Evolutionary conservation across 1,284 basidiomycete genomes (phyloP).

Genomic region (Naganishia cerealis): DNA sequence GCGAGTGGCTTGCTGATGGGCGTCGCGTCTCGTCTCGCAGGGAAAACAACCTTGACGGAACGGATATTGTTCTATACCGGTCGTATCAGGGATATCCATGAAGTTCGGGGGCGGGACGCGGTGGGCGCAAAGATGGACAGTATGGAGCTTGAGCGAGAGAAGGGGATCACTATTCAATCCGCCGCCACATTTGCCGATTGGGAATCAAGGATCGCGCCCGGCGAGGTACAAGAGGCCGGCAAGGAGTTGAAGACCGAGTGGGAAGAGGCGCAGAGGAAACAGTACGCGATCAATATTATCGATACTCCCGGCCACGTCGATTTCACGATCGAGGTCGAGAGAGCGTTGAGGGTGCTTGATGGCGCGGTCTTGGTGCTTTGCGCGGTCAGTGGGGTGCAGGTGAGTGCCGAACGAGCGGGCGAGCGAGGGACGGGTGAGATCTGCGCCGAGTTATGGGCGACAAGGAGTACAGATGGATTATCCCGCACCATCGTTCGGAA

Average conservation of each 20-base stretch:
- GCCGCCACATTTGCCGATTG: conserved; percentile 98
- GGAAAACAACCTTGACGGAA: conserved; percentile 98
- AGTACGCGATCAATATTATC: conserved; percentile 96
- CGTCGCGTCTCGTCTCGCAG: background rate
- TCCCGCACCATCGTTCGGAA: too few relatives aligned
- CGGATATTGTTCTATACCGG: conserved; percentile 96
- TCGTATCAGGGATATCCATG: conserved; percentile 92
- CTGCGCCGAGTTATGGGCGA: too few relatives aligned
- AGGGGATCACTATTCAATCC: conserved; percentile 98
- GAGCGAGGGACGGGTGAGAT: background rate
- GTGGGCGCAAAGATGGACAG: conserved; percentile 99
- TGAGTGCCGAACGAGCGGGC: conserved; percentile 46
- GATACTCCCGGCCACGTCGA: conserved; percentile 99
- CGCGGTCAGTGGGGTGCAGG: conserved; percentile 94
- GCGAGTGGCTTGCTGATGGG: too few relatives aligned
- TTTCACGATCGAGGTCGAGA: conserved; percentile 98
- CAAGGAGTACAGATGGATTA: too few relatives aligned
- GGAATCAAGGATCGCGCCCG: conserved; percentile 63
- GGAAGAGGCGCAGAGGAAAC: conserved; percentile 66
- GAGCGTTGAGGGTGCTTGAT: conserved; percentile 92
- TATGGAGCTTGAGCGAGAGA: conserved; percentile 98
- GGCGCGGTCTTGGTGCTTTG: conserved; percentile 95
- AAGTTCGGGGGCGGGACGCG: conserved; percentile 90
- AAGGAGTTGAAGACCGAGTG: conserved; percentile 44
- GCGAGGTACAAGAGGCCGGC: conserved; percentile 35